phyloP scores from a whole-genome alignment of 306 rosid species.

The Cucurbita argyrosperma region DNA sequence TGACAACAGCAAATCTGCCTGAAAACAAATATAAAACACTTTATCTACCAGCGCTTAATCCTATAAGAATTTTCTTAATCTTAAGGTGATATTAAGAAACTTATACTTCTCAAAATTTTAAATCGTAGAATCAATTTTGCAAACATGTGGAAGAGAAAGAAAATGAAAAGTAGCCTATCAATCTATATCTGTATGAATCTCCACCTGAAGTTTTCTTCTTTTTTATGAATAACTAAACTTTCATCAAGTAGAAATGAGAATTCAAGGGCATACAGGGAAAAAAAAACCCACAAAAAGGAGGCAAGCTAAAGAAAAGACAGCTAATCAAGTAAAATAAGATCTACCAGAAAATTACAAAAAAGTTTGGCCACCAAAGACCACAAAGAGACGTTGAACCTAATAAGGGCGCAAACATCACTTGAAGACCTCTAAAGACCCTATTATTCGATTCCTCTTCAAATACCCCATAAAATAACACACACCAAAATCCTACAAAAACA shows the following conservation, averaged over 20 bases:
- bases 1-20: slow-evolving; percentile 95
- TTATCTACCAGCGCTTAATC: neutral
- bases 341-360: neutral
- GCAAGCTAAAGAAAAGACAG: neutral
- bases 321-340: neutral
- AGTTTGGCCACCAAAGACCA: neutral
- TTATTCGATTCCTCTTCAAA: too few relatives aligned
- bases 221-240: neutral
- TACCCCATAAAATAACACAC: too few relatives aligned
- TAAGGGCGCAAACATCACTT: neutral
- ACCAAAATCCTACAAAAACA: too few relatives aligned
- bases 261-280: neutral
- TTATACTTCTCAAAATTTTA: neutral
- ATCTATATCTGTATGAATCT: neutral
- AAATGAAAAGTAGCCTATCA: neutral
- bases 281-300: neutral
- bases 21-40: slow-evolving; percentile 17
- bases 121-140: neutral
- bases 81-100: neutral
- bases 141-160: neutral
- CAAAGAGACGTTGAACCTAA: neutral
- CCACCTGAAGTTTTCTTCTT: neutral
- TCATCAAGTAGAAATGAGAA: neutral
- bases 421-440: too few relatives aligned
- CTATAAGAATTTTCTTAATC: neutral